Percentiles rank a stretch among this genome's conserved stretches.
phyloP scores from a whole-genome alignment of 2,329 filamentous ascomycete genomes.

The Knufia fluminis region DNA sequence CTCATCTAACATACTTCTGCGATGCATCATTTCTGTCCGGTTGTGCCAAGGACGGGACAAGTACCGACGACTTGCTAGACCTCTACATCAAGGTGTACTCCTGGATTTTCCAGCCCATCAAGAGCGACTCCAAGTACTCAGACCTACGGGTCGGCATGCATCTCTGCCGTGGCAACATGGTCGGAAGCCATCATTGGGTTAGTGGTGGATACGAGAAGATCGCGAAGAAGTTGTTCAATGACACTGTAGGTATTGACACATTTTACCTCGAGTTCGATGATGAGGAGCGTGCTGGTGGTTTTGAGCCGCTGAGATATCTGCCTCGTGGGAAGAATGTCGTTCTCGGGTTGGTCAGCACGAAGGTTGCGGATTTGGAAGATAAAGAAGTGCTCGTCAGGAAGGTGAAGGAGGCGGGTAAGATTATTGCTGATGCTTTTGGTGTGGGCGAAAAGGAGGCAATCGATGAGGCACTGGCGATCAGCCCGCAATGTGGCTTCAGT shows the following conservation, averaged over 20 bases:
- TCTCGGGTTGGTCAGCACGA: conserved; percentile 16
- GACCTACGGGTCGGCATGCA: conserved; percentile 15
- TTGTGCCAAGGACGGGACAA: conserved; percentile 58
- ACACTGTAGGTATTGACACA: conserved; percentile 10
- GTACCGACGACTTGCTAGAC: conserved; percentile 62
- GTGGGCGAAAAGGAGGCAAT: conserved; percentile 10
- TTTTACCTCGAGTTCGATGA: conserved; percentile 19
- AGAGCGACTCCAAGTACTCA: conserved; percentile 37
- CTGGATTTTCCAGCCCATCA: conserved; percentile 50
- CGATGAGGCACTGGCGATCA: conserved; percentile 52
- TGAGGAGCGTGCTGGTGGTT: conserved; percentile 15
- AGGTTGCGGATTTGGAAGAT: conserved; percentile 13
- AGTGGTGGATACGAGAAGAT: conserved; percentile 17
- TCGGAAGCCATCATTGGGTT: conserved; percentile 11
- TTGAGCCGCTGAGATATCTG: conserved; percentile 14
- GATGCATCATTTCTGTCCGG: conserved; percentile 61
- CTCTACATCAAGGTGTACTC: conserved; percentile 63
- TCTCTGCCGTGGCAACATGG: conserved; percentile 17
- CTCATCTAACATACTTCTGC: conserved; percentile 63
- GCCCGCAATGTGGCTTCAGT: conserved; percentile 65
- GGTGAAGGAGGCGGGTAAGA: conserved; percentile 12
- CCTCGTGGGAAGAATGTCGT: conserved; percentile 16
- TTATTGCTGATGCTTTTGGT: conserved; percentile 12
- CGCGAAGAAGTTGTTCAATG: conserved; percentile 14
- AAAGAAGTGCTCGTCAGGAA: conserved; percentile 9